Conservation (phyloP, 1,139 yeast species). For the Yamadazyma blattariae region DNA sequence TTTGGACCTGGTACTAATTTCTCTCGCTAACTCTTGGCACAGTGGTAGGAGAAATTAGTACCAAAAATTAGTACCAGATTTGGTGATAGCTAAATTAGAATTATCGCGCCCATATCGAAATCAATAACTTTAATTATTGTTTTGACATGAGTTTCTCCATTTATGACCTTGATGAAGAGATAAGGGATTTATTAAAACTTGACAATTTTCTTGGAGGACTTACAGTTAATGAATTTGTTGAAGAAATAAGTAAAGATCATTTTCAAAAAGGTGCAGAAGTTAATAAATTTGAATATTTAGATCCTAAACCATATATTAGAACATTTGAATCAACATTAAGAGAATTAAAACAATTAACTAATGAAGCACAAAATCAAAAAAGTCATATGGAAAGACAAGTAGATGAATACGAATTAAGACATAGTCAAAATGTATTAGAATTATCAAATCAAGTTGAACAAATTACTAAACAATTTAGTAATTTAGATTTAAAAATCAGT, state of each 20-base stretch:
- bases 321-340: conserved; percentile 85
- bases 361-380: conserved; percentile 51
- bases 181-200: conserved; percentile 61
- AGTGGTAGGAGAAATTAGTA: no score
- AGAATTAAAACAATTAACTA: conserved; percentile 60
- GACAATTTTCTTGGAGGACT: conserved; percentile 71
- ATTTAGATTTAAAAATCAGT: conserved; percentile 58
- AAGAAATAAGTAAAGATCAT: conserved; percentile 74
- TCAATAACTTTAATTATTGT: neutral
- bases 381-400: conserved; percentile 53
- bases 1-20: no score
- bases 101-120: conserved; percentile 1
- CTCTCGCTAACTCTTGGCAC: no score
- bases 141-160: conserved; percentile 40
- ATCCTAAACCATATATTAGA: conserved; percentile 92
- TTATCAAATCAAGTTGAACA: conserved; percentile 49
- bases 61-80: neutral
- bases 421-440: conserved; percentile 62
- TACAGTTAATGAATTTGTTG: conserved; percentile 80
- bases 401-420: conserved; percentile 60
- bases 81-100: neutral
- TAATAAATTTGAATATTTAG: conserved; percentile 55
- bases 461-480: conserved; percentile 47
- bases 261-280: conserved; percentile 54
- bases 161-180: conserved; percentile 65